Conservation (phyloP, 2,329 filamentous ascomycete genomes). For the Fusarium goolgardi region DNA sequence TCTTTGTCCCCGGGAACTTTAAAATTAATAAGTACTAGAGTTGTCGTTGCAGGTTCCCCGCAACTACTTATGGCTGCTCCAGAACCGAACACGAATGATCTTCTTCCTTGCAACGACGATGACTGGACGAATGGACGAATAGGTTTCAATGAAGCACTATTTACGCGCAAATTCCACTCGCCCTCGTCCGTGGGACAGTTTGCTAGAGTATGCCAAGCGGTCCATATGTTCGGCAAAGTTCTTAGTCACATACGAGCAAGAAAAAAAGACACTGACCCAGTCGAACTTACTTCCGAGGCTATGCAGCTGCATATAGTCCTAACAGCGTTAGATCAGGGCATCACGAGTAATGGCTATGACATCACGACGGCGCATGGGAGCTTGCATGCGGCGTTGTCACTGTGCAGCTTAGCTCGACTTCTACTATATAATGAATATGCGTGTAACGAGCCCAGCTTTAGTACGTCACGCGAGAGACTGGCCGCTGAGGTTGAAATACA, state of each 20-base stretch:
- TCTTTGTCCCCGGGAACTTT: no score
- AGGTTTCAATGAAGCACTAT: slow-evolving; percentile 10
- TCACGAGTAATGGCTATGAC: not conserved
- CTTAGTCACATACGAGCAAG: not conserved
- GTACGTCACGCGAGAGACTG: slow-evolving; percentile 8
- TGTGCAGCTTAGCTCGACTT: slow-evolving; percentile 6
- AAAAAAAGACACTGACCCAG: no score
- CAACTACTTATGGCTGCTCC: slow-evolving; percentile 1
- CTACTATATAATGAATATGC: slow-evolving; percentile 9
- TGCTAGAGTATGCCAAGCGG: slow-evolving; percentile 13
- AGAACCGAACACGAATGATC: slow-evolving; percentile 3
- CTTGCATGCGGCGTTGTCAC: not conserved
- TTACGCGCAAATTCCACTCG: slow-evolving; percentile 11
- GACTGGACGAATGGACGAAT: slow-evolving; percentile 7
- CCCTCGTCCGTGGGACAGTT: slow-evolving; percentile 4
- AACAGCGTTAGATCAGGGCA: not conserved
- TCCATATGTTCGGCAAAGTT: slow-evolving; percentile 14
- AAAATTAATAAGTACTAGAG: not conserved
- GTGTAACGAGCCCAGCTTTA: slow-evolving; percentile 1
- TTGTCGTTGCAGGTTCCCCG: not conserved
- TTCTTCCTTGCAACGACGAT: slow-evolving; percentile 11
- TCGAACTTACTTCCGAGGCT: not conserved
- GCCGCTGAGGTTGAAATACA: slow-evolving; percentile 13
- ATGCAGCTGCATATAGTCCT: slow-evolving; percentile 8
- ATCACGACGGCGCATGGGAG: no score